phyloP scores from a whole-genome alignment of 2,329 filamentous ascomycete genomes.

The Diaporthe sp. region DNA sequence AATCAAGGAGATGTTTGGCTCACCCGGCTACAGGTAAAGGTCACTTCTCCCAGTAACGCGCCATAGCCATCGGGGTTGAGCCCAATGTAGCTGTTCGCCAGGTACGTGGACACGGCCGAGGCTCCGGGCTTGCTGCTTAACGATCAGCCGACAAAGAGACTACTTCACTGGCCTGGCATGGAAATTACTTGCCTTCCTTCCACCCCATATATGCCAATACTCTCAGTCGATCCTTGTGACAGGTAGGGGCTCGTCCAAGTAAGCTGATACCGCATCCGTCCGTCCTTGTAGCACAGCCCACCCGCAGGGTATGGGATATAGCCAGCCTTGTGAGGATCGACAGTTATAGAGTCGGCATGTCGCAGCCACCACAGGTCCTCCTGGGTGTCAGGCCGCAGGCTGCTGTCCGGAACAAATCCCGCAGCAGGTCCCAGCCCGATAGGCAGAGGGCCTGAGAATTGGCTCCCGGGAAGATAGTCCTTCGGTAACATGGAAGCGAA shows the following conservation, averaged over 20 bases:
- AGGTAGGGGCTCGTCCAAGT: conserved; percentile 56
- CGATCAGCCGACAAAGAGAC: background rate
- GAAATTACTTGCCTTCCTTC: conserved; percentile 47
- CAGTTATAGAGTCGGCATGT: conserved; percentile 55
- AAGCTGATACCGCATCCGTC: conserved; percentile 53
- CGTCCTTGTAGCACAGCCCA: conserved; percentile 55
- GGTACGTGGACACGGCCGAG: conserved; percentile 55
- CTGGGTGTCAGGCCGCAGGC: conserved; percentile 48
- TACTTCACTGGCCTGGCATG: too few relatives aligned
- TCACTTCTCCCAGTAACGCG: conserved; percentile 52
- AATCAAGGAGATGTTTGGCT: background rate
- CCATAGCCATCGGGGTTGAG: conserved; percentile 54
- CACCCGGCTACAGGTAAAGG: conserved; percentile 55
- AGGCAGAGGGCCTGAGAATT: conserved; percentile 36
- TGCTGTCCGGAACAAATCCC: conserved; percentile 49
- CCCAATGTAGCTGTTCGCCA: conserved; percentile 56
- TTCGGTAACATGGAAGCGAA: conserved; percentile 56
- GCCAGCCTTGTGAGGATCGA: conserved; percentile 59
- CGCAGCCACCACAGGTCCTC: conserved; percentile 52
- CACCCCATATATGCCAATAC: conserved; percentile 44
- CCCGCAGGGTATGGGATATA: conserved; percentile 60
- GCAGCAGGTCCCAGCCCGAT: background rate
- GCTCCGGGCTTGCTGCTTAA: conserved; percentile 56
- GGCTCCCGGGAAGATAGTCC: conserved; percentile 42
- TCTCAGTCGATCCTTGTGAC: conserved; percentile 49